Evolutionary conservation across 176 grass and related monocot genomes (phyloP), one percentile per base, ranked within the genome.

Genomic region (Raddia distichophylla): DNA sequence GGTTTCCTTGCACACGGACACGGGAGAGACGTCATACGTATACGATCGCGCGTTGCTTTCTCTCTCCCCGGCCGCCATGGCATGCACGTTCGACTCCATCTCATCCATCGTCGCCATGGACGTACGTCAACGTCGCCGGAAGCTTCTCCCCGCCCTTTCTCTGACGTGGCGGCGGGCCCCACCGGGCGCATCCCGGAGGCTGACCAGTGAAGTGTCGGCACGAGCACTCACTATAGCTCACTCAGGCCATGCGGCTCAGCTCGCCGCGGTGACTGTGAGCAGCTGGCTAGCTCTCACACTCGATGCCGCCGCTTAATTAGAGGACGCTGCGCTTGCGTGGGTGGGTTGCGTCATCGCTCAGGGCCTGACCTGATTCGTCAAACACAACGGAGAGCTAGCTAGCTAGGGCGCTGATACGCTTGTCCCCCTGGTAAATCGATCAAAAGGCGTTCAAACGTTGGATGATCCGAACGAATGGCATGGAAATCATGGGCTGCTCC

Each of bases 121-220:
- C 71, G 81, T 76, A 37, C 71, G 81, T 76, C 52, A 27, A n/a
- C n/a, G 76, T 12, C 51, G 76, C 17, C 51, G 69, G 69, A 57
- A 80, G 60, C 60, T 86, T 79, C 73, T 62, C 27, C 13, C 19
- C 17, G 4, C 54, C 68, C 12, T 52, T 27, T 27, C 27, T 51
- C 49, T 13, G 62, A 82, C 74, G 22, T 42, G 66, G 66, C 48
- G 3, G 19, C 5, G 10, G 83, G 51, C 52, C 70, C 59, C 3
- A 19, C 33, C 19, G 53, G n/a, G 54, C 69, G 22, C 34, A 80
- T 55, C 48, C 73, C 40, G 15, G 34, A 58, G 82, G 71, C 64
- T 85, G 40, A 89, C 77, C 32, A 6, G 10, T 7, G 58, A 69
- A 89, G 71, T 71, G 72, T 85, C 77, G 82, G 71, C 82, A 85